A percentile compares a stretch with the other conserved stretches of the same genome.
phyloP scores from a whole-genome alignment of 2,329 filamentous ascomycete species.

The Sordariomycetes sp. region DNA sequence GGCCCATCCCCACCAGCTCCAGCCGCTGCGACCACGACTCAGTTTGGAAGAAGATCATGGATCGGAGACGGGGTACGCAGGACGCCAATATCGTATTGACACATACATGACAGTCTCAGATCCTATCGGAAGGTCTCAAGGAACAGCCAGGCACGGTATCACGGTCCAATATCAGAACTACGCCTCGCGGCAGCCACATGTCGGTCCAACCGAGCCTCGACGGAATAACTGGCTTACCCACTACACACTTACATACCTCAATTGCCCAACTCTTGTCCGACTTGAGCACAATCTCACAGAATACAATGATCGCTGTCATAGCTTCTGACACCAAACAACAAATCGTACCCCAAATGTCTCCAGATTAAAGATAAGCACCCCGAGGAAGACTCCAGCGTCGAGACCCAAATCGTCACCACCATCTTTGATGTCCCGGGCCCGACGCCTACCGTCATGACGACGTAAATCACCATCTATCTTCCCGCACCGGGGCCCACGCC shows the following conservation, averaged over 20 bases:
- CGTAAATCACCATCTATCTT: constrained; percentile 5
- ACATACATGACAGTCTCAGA: no score
- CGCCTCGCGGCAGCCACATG: not conserved
- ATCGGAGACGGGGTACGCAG: constrained; percentile 4
- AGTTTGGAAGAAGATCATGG: not conserved
- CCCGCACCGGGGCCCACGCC: not conserved
- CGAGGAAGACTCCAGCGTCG: not conserved
- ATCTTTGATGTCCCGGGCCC: constrained; percentile 6
- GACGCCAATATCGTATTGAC: not conserved
- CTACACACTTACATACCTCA: not conserved
- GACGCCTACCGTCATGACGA: constrained; percentile 4
- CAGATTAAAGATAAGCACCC: not conserved
- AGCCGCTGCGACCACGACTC: not conserved
- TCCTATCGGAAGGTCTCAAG: no score
- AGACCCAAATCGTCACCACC: constrained; percentile 5
- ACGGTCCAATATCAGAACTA: not conserved
- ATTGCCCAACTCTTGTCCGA: not conserved
- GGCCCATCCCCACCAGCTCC: not conserved
- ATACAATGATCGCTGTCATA: not conserved
- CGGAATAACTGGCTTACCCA: not conserved
- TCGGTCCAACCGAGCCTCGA: not conserved
- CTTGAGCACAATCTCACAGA: no score
- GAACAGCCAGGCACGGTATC: not conserved
- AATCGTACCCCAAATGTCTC: constrained; percentile 6
- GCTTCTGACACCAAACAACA: not conserved